Evolutionary conservation across 331 rosid species (phyloP).

Genomic region (Erythrophleum ivorense): DNA sequence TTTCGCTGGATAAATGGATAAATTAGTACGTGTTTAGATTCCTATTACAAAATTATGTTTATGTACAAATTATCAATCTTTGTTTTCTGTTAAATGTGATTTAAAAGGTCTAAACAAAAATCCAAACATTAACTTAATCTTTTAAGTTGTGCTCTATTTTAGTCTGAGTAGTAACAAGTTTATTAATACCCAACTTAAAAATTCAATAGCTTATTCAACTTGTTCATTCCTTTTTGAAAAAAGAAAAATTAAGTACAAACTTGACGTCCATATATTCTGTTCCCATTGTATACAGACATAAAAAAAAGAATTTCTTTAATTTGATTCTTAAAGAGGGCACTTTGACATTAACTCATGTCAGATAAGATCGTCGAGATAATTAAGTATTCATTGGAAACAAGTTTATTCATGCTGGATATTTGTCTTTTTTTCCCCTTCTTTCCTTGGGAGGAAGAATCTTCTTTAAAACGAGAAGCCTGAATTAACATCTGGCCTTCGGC

Average conservation of each 20-base stretch:
- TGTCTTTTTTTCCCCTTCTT: background rate
- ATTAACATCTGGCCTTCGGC: background rate
- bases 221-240: too few species aligned
- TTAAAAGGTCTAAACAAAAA: too few species aligned
- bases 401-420: background rate
- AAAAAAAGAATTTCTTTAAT: background rate
- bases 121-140: too few species aligned
- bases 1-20: too few species aligned
- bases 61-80: too few species aligned
- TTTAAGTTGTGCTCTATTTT: too few species aligned
- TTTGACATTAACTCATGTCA: background rate
- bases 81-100: too few species aligned
- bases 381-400: background rate
- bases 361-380: background rate
- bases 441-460: slow-evolving; percentile 12
- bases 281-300: background rate
- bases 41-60: too few species aligned
- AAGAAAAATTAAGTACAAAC: background rate
- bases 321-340: background rate
- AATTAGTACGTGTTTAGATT: too few species aligned
- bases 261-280: background rate
- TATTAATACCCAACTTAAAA: too few species aligned
- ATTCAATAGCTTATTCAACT: too few species aligned
- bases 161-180: too few species aligned
- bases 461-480: background rate